Base-by-base conservation (phyloP, 192 early-diverging fungal species). In the Linnemannia elongata region DNA sequence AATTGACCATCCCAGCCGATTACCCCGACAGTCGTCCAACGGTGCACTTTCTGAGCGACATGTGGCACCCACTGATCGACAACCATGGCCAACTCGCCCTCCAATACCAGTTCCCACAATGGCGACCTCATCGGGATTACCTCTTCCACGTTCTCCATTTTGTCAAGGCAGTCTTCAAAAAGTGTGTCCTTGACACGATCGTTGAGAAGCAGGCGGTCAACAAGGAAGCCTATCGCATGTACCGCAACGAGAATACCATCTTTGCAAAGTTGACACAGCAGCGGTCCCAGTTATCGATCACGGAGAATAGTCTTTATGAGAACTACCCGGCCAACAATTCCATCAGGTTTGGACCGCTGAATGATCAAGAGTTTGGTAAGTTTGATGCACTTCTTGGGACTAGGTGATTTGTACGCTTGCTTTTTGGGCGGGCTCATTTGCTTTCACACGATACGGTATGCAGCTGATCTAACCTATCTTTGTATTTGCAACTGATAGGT, bases 31-130 rank as follows among this genome's bases (percentile, higher is more conserved):
- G 88, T 22, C 90, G 91, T 60, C 96, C 96, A 0, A 89, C 92
- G 2, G 92, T 98, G 9, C 90, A 88, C 20, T 96, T 98, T 77
- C 77, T 91, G 60, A 96, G 94, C 35, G 91, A 94, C 13, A 92
- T 97, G 89, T 96, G 95, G 70, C 97, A 98, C 81, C 97, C 97
- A 47, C 90, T 98, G 27, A 91, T 98, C 33, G 93, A 94, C 79
- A 74, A 89, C n/a, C 89, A 93, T 18, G 95, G 94, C 12, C 80
- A 90, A 33, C 93, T 98, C 75, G 93, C 91, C 2, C 82, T 97
- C 9, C 90, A 93, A 49, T 94, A 96, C 74, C 95, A 95, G 81
- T 97, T 97, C 75, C 94, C 96, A 4, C 88, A 91, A 74, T 97
- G 96, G 96, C 88, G 94, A 82, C 93, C 97, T 17, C 91, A 96